Evolutionary conservation across 345 rosid genomes (phyloP), one percentile per base, ranked within the genome.

Genomic region (Hibiscus tridactylites): DNA sequence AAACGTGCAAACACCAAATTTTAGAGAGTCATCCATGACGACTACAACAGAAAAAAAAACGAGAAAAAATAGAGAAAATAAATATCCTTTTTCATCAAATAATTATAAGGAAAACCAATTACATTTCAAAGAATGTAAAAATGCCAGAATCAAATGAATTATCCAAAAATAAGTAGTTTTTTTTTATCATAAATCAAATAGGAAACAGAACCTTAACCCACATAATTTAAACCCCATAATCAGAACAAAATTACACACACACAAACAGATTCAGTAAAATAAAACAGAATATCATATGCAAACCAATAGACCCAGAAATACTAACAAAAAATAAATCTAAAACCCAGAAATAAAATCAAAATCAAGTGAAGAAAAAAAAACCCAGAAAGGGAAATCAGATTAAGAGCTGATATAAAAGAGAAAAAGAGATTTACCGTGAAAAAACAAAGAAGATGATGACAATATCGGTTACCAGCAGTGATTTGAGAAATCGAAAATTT

Each of bases 351-450:
- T 15, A 73, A 72, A 29, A 73, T 17, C 35, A 29, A 64, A 64
- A 21, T 61, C 31, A 24, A 24, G 19, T 5, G 53, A 42, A 65
- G 35, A 16, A 33, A 35, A 8, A 54, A 54, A 2, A 54, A 71
- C 24, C 74, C 19, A 49, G 29, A 61, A 39, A 77, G 19, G 6
- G 26, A 64, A 42, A 63, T 57, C 33, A 62, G 70, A 17, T 16
- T 42, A 50, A 17, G 60, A 35, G 19, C 10, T 16, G 21, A 61
- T 75, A 16, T 47, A 58, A 53, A 16, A 42, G 12, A 50, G 67
- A 31, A 64, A 44, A 16, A 62, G 61, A 54, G 65, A 82, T 80
- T 84, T 77, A 88, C 87, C 54, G 44, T 17, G 54, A 13, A 61
- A 61, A 60, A 64, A 62, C 50, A 33, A 63, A 60, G 57, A 52